A percentile compares a stretch with the other conserved stretches of the same genome.
These are phyloP conservation scores for Rhamnella rubrinervis DNA, from an alignment of 331 rosid species.

Conservation along the genomic window DNA sequence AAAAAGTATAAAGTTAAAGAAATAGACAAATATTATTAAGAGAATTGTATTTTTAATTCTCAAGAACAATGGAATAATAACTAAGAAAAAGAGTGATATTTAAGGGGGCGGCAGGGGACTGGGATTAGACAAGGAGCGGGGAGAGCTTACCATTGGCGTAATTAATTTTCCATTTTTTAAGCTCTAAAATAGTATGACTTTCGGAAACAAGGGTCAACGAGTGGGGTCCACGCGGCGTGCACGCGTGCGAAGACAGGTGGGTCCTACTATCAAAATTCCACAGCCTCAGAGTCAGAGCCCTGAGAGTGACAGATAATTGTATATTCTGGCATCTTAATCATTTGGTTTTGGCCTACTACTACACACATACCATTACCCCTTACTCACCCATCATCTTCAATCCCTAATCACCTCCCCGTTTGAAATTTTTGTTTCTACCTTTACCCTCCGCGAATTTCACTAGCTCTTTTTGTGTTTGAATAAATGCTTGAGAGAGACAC, in stretches of 20 bases:
- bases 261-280: background rate
- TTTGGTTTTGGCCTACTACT: slow-evolving; percentile 14
- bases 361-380: background rate
- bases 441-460: too few relatives aligned
- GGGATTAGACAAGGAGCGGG: background rate
- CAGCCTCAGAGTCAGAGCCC: slow-evolving; percentile 78
- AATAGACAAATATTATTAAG: too few relatives aligned
- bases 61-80: too few relatives aligned
- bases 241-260: slow-evolving; percentile 65
- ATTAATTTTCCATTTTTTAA: background rate
- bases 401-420: background rate
- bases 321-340: slow-evolving; percentile 41
- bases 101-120: background rate
- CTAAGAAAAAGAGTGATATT: too few relatives aligned
- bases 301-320: slow-evolving; percentile 39
- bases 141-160: background rate
- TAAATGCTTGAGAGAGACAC: background rate
- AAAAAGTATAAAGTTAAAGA: too few relatives aligned
- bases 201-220: slow-evolving; percentile 31
- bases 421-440: too few relatives aligned
- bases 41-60: too few relatives aligned
- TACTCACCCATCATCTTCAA: background rate
- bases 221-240: slow-evolving; percentile 73
- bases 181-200: background rate
- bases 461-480: too few relatives aligned